These are phyloP conservation scores for Melampsora americana DNA, from an alignment of 1,284 basidiomycete genomes.

Conservation along the genomic window DNA sequence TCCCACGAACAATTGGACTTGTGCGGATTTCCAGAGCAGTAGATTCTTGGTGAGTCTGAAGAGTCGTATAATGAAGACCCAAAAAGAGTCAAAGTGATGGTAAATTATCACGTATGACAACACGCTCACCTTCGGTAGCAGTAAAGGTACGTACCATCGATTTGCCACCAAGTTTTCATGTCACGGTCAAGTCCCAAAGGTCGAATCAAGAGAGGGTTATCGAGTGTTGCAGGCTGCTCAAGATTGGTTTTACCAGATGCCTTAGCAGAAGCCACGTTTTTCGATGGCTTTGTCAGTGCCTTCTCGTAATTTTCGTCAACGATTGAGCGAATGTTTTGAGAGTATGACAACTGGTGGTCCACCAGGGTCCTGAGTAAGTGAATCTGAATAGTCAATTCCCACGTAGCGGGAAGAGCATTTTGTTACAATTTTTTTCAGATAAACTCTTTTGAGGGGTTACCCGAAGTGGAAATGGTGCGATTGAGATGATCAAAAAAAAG, in stretches of 20 bases:
- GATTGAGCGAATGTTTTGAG: slow-evolving; percentile 30
- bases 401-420: no score
- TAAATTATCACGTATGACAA: neutral
- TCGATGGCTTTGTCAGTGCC: slow-evolving; percentile 23
- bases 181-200: slow-evolving; percentile 37
- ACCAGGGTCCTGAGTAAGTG: slow-evolving; percentile 37
- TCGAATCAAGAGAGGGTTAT: slow-evolving; percentile 36
- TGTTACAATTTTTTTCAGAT: no score
- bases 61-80: neutral
- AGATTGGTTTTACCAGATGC: slow-evolving; percentile 9
- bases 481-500: neutral
- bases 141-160: slow-evolving; percentile 33
- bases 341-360: slow-evolving; percentile 41
- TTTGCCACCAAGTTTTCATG: slow-evolving; percentile 43
- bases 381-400: neutral
- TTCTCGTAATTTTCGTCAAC: slow-evolving; percentile 41
- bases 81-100: neutral
- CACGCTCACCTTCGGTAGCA: neutral
- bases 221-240: neutral
- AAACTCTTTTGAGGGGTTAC: no score
- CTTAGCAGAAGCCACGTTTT: slow-evolving; percentile 13
- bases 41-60: slow-evolving; percentile 40
- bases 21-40: slow-evolving; percentile 41
- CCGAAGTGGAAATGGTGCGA: no score
- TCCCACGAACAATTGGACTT: slow-evolving; percentile 21